These are phyloP conservation scores for Porogramme epimiltina DNA, from an alignment of 1,284 basidiomycete genomes.

Conservation along the genomic window DNA sequence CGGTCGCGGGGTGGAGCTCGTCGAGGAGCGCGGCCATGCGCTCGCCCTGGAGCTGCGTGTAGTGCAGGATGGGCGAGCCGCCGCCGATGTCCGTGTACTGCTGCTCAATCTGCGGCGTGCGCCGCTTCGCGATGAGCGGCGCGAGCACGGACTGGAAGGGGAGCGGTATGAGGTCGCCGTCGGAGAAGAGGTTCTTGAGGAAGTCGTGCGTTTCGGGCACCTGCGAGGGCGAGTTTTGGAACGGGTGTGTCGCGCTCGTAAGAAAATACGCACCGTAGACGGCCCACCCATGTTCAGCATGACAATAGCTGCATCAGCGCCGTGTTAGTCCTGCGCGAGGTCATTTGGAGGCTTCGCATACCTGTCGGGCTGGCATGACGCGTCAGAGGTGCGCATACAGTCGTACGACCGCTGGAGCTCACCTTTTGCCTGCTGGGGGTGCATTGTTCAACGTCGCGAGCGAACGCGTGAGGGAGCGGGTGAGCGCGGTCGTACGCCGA, in stretches of 20 bases:
- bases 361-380: slow-evolving; percentile 57
- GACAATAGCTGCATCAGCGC: slow-evolving; percentile 70
- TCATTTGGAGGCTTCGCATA: slow-evolving; percentile 30
- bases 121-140: slow-evolving; percentile 86
- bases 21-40: slow-evolving; percentile 92
- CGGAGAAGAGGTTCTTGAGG: slow-evolving; percentile 91
- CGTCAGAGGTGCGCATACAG: slow-evolving; percentile 14
- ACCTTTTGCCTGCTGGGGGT: slow-evolving; percentile 40
- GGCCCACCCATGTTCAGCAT: slow-evolving; percentile 99
- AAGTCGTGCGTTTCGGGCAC: slow-evolving; percentile 88
- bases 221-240: slow-evolving; percentile 40
- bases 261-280: slow-evolving; percentile 66
- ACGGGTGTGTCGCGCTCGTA: not conserved
- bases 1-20: slow-evolving; percentile 89
- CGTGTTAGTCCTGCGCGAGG: slow-evolving; percentile 2
- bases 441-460: slow-evolving; percentile 39
- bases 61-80: slow-evolving; percentile 95
- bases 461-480: slow-evolving; percentile 31
- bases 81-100: slow-evolving; percentile 97
- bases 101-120: slow-evolving; percentile 93
- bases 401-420: slow-evolving; percentile 5
- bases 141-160: slow-evolving; percentile 91
- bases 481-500: slow-evolving; percentile 19
- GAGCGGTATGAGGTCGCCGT: slow-evolving; percentile 94
- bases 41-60: slow-evolving; percentile 88